phyloP scores from a whole-genome alignment of 176 grass and related monocot genomes.

The Avena insularis region DNA sequence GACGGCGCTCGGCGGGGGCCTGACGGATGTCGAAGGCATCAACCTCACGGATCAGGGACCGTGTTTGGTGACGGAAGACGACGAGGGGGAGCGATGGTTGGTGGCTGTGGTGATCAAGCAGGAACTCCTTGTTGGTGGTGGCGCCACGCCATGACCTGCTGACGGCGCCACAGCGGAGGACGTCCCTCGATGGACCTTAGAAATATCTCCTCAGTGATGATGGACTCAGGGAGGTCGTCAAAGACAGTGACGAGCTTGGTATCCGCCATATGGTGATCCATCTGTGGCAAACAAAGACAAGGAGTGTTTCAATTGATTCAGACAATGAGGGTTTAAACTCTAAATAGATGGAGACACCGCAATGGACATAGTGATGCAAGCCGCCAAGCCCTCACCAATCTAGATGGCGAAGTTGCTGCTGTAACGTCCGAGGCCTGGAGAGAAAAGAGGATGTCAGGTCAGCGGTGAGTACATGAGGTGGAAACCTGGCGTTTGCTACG shows the following conservation, averaged over 20 bases:
- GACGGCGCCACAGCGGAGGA: not conserved
- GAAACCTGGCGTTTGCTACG: too few species aligned
- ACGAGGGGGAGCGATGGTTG: not conserved
- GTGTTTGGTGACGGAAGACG: not conserved
- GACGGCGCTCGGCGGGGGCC: not conserved
- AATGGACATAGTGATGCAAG: too few species aligned
- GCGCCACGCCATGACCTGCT: not conserved
- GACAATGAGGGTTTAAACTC: too few species aligned
- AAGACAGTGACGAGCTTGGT: not conserved
- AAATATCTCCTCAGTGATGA: not conserved
- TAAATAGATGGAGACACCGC: too few species aligned
- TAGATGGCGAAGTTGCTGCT: too few species aligned
- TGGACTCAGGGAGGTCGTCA: not conserved
- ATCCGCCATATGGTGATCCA: not conserved
- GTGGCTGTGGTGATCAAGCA: not conserved
- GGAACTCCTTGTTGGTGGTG: not conserved
- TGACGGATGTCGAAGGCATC: not conserved
- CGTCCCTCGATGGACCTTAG: not conserved
- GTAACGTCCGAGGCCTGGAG: too few species aligned
- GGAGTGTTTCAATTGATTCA: too few species aligned
- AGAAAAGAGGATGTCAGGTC: too few species aligned
- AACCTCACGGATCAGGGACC: not conserved
- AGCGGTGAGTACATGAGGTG: too few species aligned
- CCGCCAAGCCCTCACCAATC: too few species aligned
- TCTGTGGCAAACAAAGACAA: not conserved